Evolutionary conservation across 1,284 basidiomycete species (phyloP), one percentile per base, ranked within the genome.

Genomic region (Ustilago shanxiensis): DNA sequence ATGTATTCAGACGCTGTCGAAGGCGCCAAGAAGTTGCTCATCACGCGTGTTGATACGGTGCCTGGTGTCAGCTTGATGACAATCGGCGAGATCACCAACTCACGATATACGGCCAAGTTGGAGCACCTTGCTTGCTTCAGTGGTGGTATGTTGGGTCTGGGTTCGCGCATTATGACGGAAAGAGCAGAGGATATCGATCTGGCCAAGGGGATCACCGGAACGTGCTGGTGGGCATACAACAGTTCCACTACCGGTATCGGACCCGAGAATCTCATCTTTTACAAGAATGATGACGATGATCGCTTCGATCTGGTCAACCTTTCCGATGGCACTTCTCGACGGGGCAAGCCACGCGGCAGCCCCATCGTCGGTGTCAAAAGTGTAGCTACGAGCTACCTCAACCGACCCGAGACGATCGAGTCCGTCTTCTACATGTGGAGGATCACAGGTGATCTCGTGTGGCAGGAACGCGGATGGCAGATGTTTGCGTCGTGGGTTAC

Each of bases 401-500:
- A 82, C 57, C 83, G 89, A 9, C 89, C 89, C 18, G 89, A 90
- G 81, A 89, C 89, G 18, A 89, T 90, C 80, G 89, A 90, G 84
- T 87, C 86, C 26, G 88, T 90, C 31, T 88, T 89, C 67, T 86
- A 85, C 79, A 88, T 89, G 88, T 90, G 87, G 82, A 86, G 89
- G 47, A 78, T 89, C 28, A 90, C 89, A 0, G 89, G 89, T 22
- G 89, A 90, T 80, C 80, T 83, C 7, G 86, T 86, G 64, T 90
- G 89, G 89, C 74, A 82, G 68, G 89, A 90, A 62, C 86, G 88
- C 44, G 89, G 89, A 3, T 90, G 89, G 89, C 87, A 88, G 72
- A 90, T 90, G 89, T 90, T 90, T 64, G 86, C 87, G 6, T 86
- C 86, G 10, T 90, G 89, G 89, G 87, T 89, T 60, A 85, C 87